Base-by-base conservation (phyloP, 2,329 filamentous ascomycete species). In the Penicillium brasilianum region DNA sequence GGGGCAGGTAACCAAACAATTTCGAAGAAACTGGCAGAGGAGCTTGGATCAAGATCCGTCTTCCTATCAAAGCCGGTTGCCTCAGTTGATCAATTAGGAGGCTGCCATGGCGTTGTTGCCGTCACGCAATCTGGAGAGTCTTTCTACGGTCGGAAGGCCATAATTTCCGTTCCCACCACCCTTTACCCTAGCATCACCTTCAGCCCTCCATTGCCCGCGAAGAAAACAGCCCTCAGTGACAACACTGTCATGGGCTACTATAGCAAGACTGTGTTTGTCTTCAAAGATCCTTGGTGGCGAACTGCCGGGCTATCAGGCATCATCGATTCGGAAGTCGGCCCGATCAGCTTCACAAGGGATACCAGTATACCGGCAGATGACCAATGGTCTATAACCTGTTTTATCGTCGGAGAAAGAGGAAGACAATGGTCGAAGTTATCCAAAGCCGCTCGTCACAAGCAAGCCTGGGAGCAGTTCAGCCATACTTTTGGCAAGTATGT, bases 131-230 rank as follows among this genome's bases (percentile, higher is more conserved):
- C 44, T 8, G 57, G 55, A 16, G 34, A 51, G 13, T 13, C 20
- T 2, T 60, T 65, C 34, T 39, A 53, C 7, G 55, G 59, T 9
- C 61, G 60, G 2, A 81, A 80, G 48, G 73, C 78, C 28, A 79
- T 86, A 52, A 62, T 84, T 3, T 82, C 83, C 1, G 70, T 86
- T 6, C 81, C 84, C 0, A 82, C 79, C 6, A 78, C 83, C 7
- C 71, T 84, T 46, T 79, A 82, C 56, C 74, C 75, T 10, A 74
- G 78, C 8, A 78, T 87, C 25, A 71, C 70, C 3, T 83, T 86
- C 68, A 68, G 74, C 0, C 84, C 84, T 0, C 58, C 69, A 0
- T 68, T 80, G 5, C 76, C 78, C 0, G 14, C 41, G 0, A 54
- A 54, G 4, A 76, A 78, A 52, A 51, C 61, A 20, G 59, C 57